phyloP scores from a whole-genome alignment of 2,329 filamentous ascomycete species.

The Pseudogymnoascus sp. region DNA sequence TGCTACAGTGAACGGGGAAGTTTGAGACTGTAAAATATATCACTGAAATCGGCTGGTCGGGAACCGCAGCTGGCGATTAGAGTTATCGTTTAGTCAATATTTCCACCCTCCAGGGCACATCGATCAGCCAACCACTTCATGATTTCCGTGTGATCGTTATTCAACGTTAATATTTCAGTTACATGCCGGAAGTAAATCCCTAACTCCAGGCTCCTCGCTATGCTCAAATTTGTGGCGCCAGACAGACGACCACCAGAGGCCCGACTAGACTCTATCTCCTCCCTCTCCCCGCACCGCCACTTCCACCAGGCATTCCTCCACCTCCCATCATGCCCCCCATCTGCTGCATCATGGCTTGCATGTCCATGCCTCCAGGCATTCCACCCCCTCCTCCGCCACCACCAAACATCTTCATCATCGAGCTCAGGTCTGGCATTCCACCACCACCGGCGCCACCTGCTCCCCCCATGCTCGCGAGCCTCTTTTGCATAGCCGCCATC shows the following conservation, averaged over 20 bases:
- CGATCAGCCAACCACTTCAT: not conserved
- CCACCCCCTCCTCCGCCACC: slow-evolving; percentile 54
- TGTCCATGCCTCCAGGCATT: slow-evolving; percentile 54
- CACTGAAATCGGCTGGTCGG: not conserved
- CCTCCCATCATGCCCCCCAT: slow-evolving; percentile 45
- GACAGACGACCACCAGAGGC: not conserved
- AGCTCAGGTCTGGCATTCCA: slow-evolving; percentile 70
- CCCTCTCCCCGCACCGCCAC: slow-evolving; percentile 23
- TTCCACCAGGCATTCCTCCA: slow-evolving; percentile 38
- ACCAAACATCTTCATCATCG: slow-evolving; percentile 87
- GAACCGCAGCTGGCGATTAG: not conserved
- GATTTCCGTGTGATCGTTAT: not conserved
- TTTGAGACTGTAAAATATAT: not conserved
- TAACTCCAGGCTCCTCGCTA: slow-evolving; percentile 11
- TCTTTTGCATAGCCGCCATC: slow-evolving; percentile 94
- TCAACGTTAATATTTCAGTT: slow-evolving; percentile 3
- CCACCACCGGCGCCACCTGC: slow-evolving; percentile 48
- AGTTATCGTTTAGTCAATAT: not conserved
- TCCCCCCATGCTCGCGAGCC: slow-evolving; percentile 86
- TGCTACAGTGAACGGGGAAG: not conserved
- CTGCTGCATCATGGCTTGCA: slow-evolving; percentile 73
- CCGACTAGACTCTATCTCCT: slow-evolving; percentile 11
- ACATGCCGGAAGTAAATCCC: not conserved
- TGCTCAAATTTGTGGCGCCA: slow-evolving; percentile 4
- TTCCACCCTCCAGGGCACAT: not conserved